Conservation (phyloP, 1,284 basidiomycete genomes). For the Melanopsichium pennsylvanicum region DNA sequence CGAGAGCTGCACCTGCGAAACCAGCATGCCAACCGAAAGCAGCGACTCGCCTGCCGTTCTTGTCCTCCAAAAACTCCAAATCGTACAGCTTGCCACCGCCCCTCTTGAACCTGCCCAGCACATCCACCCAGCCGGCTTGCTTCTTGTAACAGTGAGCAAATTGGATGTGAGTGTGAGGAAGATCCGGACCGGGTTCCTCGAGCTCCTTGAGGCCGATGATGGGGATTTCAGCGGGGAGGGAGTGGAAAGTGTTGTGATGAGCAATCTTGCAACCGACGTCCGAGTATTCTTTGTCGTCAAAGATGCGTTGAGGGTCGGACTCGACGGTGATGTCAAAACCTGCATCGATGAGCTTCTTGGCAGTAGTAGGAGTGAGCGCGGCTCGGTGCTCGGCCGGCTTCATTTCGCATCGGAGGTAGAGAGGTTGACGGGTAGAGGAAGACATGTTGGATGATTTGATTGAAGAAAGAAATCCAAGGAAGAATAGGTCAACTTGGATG, state of each 20-base stretch:
- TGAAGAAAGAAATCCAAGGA: no score
- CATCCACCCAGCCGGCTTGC: constrained; percentile 89
- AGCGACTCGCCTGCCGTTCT: constrained; percentile 86
- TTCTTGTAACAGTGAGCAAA: constrained; percentile 99
- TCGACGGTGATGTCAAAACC: constrained; percentile 94
- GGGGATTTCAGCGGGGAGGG: constrained; percentile 76
- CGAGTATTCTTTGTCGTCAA: constrained; percentile 83
- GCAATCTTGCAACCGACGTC: constrained; percentile 85
- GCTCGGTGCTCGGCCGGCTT: constrained; percentile 78
- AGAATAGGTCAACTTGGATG: no score
- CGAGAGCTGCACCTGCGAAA: constrained; percentile 94
- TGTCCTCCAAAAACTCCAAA: constrained; percentile 93
- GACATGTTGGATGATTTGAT: no score
- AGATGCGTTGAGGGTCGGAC: constrained; percentile 92
- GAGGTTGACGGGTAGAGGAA: constrained; percentile 46
- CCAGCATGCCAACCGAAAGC: constrained; percentile 99
- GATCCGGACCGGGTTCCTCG: constrained; percentile 68
- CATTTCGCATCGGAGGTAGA: constrained; percentile 64
- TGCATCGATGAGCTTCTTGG: constrained; percentile 86
- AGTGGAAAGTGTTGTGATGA: constrained; percentile 87
- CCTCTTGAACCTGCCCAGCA: constrained; percentile 85
- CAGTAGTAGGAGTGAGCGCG: constrained; percentile 90
- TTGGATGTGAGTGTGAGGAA: constrained; percentile 85
- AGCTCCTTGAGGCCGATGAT: constrained; percentile 98
- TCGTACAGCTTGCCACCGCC: constrained; percentile 93